Evolutionary conservation across 192 early-diverging fungal genomes (phyloP), one percentile per base, ranked within the genome.

Genomic region (Mortierella antarctica): DNA sequence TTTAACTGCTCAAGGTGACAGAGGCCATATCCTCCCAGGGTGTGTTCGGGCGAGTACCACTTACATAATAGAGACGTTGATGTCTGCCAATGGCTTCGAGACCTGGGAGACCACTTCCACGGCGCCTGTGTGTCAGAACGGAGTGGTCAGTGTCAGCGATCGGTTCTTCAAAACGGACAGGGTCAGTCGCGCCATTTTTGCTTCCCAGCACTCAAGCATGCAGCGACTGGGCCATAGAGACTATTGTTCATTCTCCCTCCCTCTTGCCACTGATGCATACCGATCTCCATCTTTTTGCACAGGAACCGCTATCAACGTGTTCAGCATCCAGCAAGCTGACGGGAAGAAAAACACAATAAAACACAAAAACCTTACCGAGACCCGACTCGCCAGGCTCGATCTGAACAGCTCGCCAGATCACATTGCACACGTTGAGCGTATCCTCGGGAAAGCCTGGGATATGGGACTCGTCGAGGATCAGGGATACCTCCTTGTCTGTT

Each of bases 21-120:
- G 31, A 31, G 31, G 31, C 31, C 31, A 31, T 31, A 31, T 31
- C 31, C 31, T n/a, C 31, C 31, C 31, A 31, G 31, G 31, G 31
- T 31, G 31, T 31, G 7, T 20, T 10, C 21, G 54, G 54, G 21
- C 7, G 5, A 5, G 45, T 8, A 15, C 15, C 3, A 67, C 76
- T 80, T 80, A 80, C 76, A 80, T 70, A 53, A 80, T 80, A 31
- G 76, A 80, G 46, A 80, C 76, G 45, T 80, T 71, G 20, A 71
- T 71, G 31, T 80, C 76, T 13, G 76, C 76, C 58, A 80, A 71
- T 23, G 69, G 63, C 57, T 66, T 70, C 3, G 76, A 80, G 52
- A 80, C 62, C 47, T 67, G 69, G 15, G 76, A 65, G 44, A 80
- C 68, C 51, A 80, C 69, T 46, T 80, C 76, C 8, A 71, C 44